Evolutionary conservation across 805 yeast genomes (phyloP), one percentile per base, ranked within the genome.

Genomic region (Yarrowia divulgata): DNA sequence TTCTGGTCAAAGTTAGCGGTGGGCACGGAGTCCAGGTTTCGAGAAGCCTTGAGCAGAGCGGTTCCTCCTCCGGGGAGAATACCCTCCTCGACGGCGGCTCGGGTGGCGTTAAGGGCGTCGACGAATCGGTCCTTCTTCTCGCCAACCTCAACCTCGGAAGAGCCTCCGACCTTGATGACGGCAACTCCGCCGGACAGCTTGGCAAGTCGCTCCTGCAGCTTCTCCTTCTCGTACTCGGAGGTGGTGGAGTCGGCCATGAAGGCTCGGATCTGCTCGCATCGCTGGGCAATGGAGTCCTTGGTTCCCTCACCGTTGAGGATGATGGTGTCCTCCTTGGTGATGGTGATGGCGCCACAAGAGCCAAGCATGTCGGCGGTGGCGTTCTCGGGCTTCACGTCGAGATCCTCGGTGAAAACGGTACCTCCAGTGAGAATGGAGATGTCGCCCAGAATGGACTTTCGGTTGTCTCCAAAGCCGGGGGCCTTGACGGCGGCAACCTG

Each of bases 61-160:
- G 98, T 92, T 83, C 99, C 99, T 80, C 99, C 99, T 84, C 99
- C 99, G 78, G 99, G 99, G 74, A 95, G 86, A 78, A 95, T 93
- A 83, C 99, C 99, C 82, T 92, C 97, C 82, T 94, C 94, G 73
- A 95, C 97, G 73, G 99, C 99, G 70, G 99, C 98, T 82, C 98
- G 92, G 68, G 98, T 95, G 69, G 99, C 98, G 79, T 95, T 94
- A 79, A 95, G 86, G 35, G 99, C 98, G 83, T 95, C 99, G 77
- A 95, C 98, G 78, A 93, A 91, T 83, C 99, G 90, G 81, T 95
- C 99, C 85, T 95, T 95, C 95, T 95, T 95, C 85, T 95, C 99
- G 78, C 98, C 96, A 74, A 95, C 99, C 83, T 95, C 98, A 74
- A 95, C 90, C 83, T 95, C 98, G 29, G 97, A 90, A 57, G 97